Evolutionary conservation across 495 filamentous ascomycete species (phyloP).

Genomic region (Talaromyces stipitatus): DNA sequence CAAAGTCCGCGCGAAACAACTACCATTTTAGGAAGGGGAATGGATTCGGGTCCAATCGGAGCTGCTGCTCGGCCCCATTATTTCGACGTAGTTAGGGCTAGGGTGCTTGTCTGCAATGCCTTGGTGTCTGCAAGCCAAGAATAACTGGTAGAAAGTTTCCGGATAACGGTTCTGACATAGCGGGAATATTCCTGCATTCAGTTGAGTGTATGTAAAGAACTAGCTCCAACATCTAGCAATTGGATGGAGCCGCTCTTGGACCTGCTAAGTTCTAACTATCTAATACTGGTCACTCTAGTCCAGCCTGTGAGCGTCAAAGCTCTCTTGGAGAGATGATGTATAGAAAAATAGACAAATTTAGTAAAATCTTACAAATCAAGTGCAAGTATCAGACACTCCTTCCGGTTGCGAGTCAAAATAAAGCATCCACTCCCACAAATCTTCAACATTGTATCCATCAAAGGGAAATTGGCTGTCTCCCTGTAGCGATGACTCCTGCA

Average conservation of each 20-base stretch:
- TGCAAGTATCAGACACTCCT: not conserved
- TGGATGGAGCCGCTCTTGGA: too few relatives aligned
- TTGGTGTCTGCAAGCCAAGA: not conserved
- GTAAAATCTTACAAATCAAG: not conserved
- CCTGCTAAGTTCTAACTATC: too few relatives aligned
- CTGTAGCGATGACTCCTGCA: not conserved
- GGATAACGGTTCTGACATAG: too few relatives aligned
- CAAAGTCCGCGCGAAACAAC: not conserved
- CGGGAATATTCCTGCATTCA: too few relatives aligned
- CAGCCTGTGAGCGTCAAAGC: not conserved
- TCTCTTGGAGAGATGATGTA: not conserved
- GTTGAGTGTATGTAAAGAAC: not conserved
- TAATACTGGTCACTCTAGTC: not conserved
- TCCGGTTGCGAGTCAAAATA: not conserved
- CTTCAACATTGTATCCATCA: conserved; percentile 4
- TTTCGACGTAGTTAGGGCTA: conserved; percentile 1
- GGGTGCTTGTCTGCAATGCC: not conserved
- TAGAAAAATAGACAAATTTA: not conserved
- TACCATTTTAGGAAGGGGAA: not conserved
- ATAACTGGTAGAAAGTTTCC: not conserved
- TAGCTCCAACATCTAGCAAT: not conserved
- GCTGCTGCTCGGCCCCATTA: not conserved
- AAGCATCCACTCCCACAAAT: conserved; percentile 5
- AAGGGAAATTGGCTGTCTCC: not conserved
- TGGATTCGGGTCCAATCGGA: not conserved